phyloP scores from a whole-genome alignment of 345 rosid species.

The Eucalyptus sp. region DNA sequence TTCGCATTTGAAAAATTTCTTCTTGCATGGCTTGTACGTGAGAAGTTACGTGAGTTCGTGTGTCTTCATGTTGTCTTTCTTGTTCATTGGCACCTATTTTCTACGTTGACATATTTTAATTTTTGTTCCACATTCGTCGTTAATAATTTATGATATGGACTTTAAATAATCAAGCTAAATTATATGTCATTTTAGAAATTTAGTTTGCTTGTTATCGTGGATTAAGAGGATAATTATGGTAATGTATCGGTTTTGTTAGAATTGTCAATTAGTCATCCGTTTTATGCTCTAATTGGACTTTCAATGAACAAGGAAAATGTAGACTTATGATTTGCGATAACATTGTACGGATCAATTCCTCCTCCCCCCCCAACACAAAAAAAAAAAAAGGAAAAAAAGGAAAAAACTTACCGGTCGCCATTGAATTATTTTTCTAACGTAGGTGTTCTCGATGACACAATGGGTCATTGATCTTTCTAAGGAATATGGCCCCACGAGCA shows the following conservation, averaged over 20 bases:
- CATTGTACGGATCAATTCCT: background rate
- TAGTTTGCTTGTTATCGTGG: background rate
- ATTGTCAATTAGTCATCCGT: background rate
- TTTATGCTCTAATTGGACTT: background rate
- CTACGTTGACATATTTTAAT: background rate
- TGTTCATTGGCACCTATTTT: background rate
- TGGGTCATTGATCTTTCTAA: background rate
- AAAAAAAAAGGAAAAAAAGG: too few species aligned
- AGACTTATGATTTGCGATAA: background rate
- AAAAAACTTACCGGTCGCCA: background rate
- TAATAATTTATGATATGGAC: background rate
- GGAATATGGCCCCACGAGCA: background rate
- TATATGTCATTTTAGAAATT: background rate
- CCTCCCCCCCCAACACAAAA: accelerated
- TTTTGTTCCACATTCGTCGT: background rate
- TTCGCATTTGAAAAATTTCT: background rate
- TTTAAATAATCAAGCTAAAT: background rate
- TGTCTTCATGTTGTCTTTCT: background rate
- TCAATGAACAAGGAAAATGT: background rate
- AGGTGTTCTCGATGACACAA: background rate
- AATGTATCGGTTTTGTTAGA: background rate
- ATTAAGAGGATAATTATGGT: background rate
- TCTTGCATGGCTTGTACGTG: background rate
- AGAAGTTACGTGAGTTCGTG: background rate
- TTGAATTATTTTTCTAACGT: background rate